A percentile compares a stretch with the other conserved stretches of the same genome.
These are phyloP conservation scores for Auricularia auricula-judae DNA, from an alignment of 768 basidiomycete species.

Conservation along the genomic window DNA sequence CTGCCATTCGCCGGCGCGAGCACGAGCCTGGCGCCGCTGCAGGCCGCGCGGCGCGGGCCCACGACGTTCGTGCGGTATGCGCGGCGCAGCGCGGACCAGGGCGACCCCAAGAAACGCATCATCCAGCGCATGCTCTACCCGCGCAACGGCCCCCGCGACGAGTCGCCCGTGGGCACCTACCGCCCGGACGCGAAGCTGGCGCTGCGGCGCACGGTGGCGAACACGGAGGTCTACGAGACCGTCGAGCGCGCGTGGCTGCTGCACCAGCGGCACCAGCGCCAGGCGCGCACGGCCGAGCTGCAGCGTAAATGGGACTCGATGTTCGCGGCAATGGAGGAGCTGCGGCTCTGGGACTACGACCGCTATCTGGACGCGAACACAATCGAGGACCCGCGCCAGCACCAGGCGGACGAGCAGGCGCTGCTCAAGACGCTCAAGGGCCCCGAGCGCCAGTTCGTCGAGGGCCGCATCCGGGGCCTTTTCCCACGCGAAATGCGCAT, in stretches of 20 bases:
- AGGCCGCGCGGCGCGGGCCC: neutral
- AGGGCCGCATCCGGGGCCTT: conserved; percentile 55
- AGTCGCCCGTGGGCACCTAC: conserved; percentile 76
- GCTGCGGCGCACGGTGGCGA: conserved; percentile 76
- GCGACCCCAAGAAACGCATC: conserved; percentile 56
- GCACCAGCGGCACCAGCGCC: conserved; percentile 63
- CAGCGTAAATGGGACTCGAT: conserved; percentile 72
- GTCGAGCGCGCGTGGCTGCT: conserved; percentile 87
- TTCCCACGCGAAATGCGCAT: conserved; percentile 82
- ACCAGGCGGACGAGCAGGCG: conserved; percentile 45
- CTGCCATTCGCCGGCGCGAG: neutral
- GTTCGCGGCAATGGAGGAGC: conserved; percentile 75
- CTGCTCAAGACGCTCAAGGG: conserved; percentile 50
- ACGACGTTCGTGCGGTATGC: conserved; percentile 29
- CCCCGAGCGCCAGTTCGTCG: conserved; percentile 45
- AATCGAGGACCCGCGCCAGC: conserved; percentile 60
- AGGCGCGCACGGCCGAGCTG: conserved; percentile 56
- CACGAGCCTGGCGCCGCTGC: neutral
- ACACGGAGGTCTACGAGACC: conserved; percentile 81
- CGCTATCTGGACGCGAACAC: conserved; percentile 56
- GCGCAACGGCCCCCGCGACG: conserved; percentile 52
- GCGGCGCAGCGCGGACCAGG: conserved; percentile 27
- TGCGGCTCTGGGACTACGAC: conserved; percentile 18
- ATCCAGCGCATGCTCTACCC: conserved; percentile 79
- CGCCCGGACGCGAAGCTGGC: conserved; percentile 68